Evolutionary conservation across 176 grass and related monocot genomes (phyloP).

Genomic region (Eleusine indica): DNA sequence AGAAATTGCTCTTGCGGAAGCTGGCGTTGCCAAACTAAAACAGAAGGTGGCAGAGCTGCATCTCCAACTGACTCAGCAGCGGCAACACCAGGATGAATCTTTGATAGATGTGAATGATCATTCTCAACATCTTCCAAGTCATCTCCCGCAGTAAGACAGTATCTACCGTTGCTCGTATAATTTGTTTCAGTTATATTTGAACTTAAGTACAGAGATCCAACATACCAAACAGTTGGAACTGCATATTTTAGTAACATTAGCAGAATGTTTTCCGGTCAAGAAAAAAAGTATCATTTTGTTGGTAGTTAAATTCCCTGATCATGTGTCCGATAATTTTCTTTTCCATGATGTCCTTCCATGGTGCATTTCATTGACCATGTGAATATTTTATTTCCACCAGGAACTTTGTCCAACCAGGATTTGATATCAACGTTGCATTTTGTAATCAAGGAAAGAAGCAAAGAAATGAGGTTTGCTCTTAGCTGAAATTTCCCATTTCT

Average conservation of each 20-base stretch:
- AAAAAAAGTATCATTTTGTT: constrained; percentile 13
- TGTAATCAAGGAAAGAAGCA: constrained; percentile 98
- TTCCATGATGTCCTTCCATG: neutral
- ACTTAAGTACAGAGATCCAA: constrained; percentile 4
- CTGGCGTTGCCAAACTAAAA: constrained; percentile 86
- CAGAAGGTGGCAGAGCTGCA: constrained; percentile 96
- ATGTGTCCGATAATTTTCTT: neutral
- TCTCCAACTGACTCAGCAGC: constrained; percentile 94
- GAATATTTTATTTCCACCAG: constrained; percentile 57
- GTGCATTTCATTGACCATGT: constrained; percentile 19
- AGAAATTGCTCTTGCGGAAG: constrained; percentile 89
- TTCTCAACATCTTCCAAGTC: constrained; percentile 64
- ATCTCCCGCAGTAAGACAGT: constrained; percentile 75
- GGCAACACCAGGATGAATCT: constrained; percentile 78
- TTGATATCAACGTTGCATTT: constrained; percentile 86
- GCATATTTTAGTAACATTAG: constrained; percentile 29
- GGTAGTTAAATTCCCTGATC: neutral
- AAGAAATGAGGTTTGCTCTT: constrained; percentile 78
- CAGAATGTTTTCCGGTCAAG: neutral
- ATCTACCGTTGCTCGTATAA: constrained; percentile 1
- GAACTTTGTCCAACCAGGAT: constrained; percentile 86
- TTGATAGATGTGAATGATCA: constrained; percentile 48
- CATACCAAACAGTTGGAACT: neutral
- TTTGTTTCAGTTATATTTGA: constrained; percentile 21
- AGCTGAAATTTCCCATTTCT: constrained; percentile 23